These are phyloP conservation scores for Annona cherimola DNA, from an alignment of 164 flowering plant genomes.

Conservation along the genomic window DNA sequence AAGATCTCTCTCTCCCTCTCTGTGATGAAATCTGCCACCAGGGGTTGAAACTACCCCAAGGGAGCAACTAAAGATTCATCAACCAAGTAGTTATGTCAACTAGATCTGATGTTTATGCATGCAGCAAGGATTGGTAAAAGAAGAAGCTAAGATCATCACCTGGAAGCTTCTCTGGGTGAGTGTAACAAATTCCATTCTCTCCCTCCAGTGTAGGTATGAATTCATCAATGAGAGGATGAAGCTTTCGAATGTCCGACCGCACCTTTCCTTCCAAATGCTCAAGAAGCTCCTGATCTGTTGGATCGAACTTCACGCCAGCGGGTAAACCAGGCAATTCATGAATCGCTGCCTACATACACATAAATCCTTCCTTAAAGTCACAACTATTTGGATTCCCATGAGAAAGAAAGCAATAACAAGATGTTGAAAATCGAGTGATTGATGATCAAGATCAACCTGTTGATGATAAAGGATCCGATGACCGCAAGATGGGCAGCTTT, in stretches of 20 bases:
- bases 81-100: too few species aligned
- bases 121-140: too few species aligned
- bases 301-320: conserved; percentile 96
- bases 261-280: conserved; percentile 86
- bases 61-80: too few species aligned
- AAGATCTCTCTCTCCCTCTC: too few species aligned
- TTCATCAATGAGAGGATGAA: conserved; percentile 86
- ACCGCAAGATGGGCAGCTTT: conserved; percentile 74
- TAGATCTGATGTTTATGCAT: too few species aligned
- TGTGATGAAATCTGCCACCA: too few species aligned
- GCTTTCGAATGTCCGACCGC: conserved; percentile 36
- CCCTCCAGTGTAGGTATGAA: conserved; percentile 86
- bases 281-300: conserved; percentile 76
- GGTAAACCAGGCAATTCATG: conserved; percentile 84
- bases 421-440: not conserved
- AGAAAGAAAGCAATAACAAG: not conserved
- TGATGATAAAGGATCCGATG: conserved; percentile 44
- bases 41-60: too few species aligned
- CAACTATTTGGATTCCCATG: not conserved
- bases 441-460: conserved; percentile 31
- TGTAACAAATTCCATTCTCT: conserved; percentile 90
- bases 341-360: conserved; percentile 32
- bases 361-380: not conserved
- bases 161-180: conserved; percentile 92
- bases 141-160: conserved; percentile 30